Percentiles rank a stretch among this genome's conserved stretches.
phyloP scores from a whole-genome alignment of 768 basidiomycete genomes.

The Guyanaporus albipodus region DNA sequence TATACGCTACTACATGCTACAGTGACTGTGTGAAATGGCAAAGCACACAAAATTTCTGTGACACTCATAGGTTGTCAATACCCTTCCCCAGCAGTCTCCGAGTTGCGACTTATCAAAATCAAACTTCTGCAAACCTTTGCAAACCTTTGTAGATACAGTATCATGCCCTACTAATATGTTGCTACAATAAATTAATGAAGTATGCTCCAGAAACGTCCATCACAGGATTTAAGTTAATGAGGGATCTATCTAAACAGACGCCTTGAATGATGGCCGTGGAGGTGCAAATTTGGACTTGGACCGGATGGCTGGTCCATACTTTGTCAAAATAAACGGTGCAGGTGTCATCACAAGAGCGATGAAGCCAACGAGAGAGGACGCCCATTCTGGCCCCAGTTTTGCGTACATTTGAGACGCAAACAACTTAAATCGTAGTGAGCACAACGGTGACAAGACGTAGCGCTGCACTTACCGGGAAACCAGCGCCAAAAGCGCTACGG shows the following conservation, averaged over 20 bases:
- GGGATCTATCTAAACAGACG: constrained; percentile 11
- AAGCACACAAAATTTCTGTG: too few species aligned
- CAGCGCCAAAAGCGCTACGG: constrained; percentile 51
- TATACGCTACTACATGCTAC: too few species aligned
- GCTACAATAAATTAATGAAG: too few species aligned
- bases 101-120: too few species aligned
- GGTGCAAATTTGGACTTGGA: constrained; percentile 42
- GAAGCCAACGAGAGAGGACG: constrained; percentile 53
- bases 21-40: too few species aligned
- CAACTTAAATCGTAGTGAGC: constrained; percentile 27
- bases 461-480: constrained; percentile 34
- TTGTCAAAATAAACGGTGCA: constrained; percentile 45
- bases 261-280: constrained; percentile 12
- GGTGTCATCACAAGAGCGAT: constrained; percentile 50
- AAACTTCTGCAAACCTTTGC: too few species aligned
- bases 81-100: too few species aligned
- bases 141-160: too few species aligned
- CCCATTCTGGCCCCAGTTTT: constrained; percentile 50
- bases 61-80: too few species aligned
- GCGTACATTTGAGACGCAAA: constrained; percentile 56
- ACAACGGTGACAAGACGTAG: neutral
- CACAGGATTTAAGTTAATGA: too few species aligned
- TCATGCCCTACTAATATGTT: too few species aligned
- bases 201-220: neutral
- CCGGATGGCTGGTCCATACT: constrained; percentile 42